Conservation (phyloP, 257 asterid genomes). For the Solanum megistacrolobum region DNA sequence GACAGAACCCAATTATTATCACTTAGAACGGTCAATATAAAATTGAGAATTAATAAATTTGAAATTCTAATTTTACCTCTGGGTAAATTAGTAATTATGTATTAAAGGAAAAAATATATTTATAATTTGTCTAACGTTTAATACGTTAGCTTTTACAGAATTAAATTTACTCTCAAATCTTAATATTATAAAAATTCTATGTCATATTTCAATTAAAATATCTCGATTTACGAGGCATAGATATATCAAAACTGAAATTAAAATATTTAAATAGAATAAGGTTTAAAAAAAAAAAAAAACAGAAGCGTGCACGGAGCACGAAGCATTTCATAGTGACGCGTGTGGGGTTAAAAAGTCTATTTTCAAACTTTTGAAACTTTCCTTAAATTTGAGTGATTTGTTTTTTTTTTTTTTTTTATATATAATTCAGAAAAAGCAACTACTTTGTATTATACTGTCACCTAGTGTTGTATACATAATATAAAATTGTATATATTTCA, state of each 20-base stretch:
- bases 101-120: no score
- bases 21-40: no score
- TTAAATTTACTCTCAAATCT: no score
- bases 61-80: no score
- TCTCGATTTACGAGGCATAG: neutral
- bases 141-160: neutral
- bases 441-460: neutral
- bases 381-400: neutral
- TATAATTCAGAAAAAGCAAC: neutral
- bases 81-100: neutral
- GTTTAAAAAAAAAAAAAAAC: neutral
- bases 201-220: neutral
- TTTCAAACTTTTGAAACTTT: conserved; percentile 2
- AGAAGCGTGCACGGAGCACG: conserved; percentile 11
- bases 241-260: neutral
- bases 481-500: no score
- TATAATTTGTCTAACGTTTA: no score
- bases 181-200: no score
- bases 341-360: conserved; percentile 23
- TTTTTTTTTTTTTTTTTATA: neutral
- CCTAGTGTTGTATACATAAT: no score
- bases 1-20: no score
- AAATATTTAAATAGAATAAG: neutral
- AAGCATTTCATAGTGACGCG: conserved; percentile 12
- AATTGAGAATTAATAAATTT: no score